Percentiles rank a stretch among this genome's conserved stretches.
These are phyloP conservation scores for Globisporangium carolinianum DNA, from an alignment of 352 stramenopile genomes.

Conservation along the genomic window DNA sequence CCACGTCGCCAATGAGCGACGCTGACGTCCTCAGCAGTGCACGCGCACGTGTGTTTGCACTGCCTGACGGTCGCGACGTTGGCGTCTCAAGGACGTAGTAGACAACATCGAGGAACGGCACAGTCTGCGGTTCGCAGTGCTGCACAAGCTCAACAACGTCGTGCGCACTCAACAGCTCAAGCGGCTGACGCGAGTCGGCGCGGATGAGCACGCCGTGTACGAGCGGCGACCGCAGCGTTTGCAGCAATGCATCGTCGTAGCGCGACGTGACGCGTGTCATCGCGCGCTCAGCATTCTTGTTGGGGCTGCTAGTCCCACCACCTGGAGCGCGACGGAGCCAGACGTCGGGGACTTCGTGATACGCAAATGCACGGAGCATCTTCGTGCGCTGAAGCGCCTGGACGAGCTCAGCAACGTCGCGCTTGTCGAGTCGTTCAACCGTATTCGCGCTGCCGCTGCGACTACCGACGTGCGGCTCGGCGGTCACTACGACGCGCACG, in stretches of 20 bases:
- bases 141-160: constrained; percentile 48
- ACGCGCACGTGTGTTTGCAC: constrained; percentile 38
- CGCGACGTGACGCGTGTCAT: constrained; percentile 36
- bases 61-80: neutral
- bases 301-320: no score
- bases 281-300: constrained; percentile 24
- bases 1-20: constrained; percentile 38
- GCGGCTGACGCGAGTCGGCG: constrained; percentile 7
- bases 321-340: constrained; percentile 35
- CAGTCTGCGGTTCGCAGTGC: constrained; percentile 30
- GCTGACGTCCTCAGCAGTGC: constrained; percentile 38
- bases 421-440: constrained; percentile 35
- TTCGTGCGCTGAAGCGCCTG: constrained; percentile 37
- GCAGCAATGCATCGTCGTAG: constrained; percentile 55
- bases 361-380: constrained; percentile 55
- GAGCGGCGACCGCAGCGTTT: constrained; percentile 56
- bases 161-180: constrained; percentile 41
- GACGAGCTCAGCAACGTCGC: constrained; percentile 38
- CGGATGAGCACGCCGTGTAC: constrained; percentile 54
- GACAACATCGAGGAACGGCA: constrained; percentile 55
- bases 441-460: no score
- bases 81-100: constrained; percentile 40
- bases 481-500: constrained; percentile 48
- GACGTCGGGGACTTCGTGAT: constrained; percentile 52
- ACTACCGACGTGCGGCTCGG: constrained; percentile 17